These are phyloP conservation scores for Davidsoniella neocaledoniae DNA, from an alignment of 2,329 filamentous ascomycete genomes.

Conservation along the genomic window DNA sequence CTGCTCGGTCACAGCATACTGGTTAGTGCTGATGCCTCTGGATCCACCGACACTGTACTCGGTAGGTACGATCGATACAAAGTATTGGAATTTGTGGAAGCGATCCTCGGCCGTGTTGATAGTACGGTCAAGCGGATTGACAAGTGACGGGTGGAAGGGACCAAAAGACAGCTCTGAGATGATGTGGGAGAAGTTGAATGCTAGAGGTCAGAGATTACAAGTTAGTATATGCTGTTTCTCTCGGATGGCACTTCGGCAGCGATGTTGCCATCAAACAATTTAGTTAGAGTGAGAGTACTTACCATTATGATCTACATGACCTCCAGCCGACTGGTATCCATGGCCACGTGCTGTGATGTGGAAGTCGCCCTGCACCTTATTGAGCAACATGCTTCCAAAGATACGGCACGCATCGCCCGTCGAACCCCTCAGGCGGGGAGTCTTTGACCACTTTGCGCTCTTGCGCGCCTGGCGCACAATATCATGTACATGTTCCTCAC, in stretches of 20 bases:
- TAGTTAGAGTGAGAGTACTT: conserved; percentile 21
- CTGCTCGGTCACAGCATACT: conserved; percentile 94
- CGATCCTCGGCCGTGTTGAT: conserved; percentile 55
- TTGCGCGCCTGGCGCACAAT: conserved; percentile 56
- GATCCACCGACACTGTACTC: conserved; percentile 54
- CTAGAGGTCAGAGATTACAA: conserved; percentile 19
- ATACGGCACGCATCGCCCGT: conserved; percentile 64
- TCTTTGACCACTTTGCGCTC: conserved; percentile 56
- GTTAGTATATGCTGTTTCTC: background rate
- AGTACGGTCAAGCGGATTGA: conserved; percentile 88
- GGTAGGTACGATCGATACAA: conserved; percentile 85
- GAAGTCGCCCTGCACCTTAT: conserved; percentile 96
- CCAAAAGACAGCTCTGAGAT: conserved; percentile 94
- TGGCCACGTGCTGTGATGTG: conserved; percentile 92
- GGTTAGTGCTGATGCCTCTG: conserved; percentile 57
- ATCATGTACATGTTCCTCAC: conserved; percentile 78
- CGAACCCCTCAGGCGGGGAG: conserved; percentile 44
- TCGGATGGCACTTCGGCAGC: too few species aligned
- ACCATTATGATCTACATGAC: conserved; percentile 70
- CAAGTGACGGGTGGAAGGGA: conserved; percentile 83
- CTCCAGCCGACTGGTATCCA: conserved; percentile 66
- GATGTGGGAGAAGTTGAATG: conserved; percentile 95
- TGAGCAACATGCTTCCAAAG: conserved; percentile 77
- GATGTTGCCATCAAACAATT: too few species aligned
- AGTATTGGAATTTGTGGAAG: conserved; percentile 98